These are phyloP conservation scores for Aspergillus vadensis DNA, from an alignment of 2,329 filamentous ascomycete genomes.

Conservation along the genomic window DNA sequence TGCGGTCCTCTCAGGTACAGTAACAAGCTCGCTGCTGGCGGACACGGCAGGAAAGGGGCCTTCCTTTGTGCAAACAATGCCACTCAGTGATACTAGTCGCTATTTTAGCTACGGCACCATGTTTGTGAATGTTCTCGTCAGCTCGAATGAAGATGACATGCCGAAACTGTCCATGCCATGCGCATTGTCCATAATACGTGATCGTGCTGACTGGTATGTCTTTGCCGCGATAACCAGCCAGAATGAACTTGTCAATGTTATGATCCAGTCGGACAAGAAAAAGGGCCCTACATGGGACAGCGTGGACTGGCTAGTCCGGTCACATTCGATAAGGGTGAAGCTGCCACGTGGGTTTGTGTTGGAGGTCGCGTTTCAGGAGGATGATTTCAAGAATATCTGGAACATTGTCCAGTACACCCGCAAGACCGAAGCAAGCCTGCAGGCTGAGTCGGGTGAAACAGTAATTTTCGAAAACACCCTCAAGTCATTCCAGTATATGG, in stretches of 20 bases:
- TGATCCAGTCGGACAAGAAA: conserved; percentile 69
- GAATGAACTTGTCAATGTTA: conserved; percentile 72
- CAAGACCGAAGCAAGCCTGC: conserved; percentile 72
- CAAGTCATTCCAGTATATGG: conserved; percentile 77
- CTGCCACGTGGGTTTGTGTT: conserved; percentile 76
- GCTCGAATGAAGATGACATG: conserved; percentile 67
- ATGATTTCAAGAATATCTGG: conserved; percentile 78
- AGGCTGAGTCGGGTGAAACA: conserved; percentile 68
- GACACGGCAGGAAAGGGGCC: conserved; percentile 48
- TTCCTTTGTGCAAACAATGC: conserved; percentile 68
- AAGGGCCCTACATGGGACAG: conserved; percentile 77
- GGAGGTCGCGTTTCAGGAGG: conserved; percentile 68
- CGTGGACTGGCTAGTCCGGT: conserved; percentile 73
- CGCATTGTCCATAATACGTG: conserved; percentile 73
- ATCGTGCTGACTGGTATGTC: conserved; percentile 67
- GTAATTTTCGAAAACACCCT: conserved; percentile 70
- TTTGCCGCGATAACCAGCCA: conserved; percentile 78
- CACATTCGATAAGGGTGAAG: conserved; percentile 65
- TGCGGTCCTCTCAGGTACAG: conserved; percentile 66
- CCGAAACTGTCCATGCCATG: conserved; percentile 72
- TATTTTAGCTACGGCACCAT: conserved; percentile 80
- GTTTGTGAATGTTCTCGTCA: conserved; percentile 71
- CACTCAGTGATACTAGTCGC: conserved; percentile 71
- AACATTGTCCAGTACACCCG: conserved; percentile 82
- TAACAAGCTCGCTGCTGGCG: conserved; percentile 47